These are phyloP conservation scores for Prunus mongolica DNA, from an alignment of 306 rosid species.

Conservation along the genomic window DNA sequence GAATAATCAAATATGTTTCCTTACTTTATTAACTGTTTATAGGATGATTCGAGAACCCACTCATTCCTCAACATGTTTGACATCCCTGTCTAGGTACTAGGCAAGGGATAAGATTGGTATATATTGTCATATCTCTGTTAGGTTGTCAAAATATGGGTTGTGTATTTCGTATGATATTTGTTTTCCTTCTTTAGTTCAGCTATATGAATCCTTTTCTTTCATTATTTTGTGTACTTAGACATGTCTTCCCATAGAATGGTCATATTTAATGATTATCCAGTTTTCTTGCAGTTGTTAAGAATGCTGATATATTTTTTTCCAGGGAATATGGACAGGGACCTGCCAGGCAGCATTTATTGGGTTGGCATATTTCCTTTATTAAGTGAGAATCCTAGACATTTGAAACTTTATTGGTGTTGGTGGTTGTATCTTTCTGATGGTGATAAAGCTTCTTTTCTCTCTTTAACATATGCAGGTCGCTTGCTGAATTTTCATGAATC, in stretches of 20 bases:
- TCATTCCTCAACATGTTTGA: background rate
- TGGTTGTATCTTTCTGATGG: slow-evolving; percentile 16
- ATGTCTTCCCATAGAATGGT: slow-evolving; percentile 10
- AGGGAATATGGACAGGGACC: slow-evolving; percentile 64
- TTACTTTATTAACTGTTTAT: background rate
- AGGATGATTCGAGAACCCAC: background rate
- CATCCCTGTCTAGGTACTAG: background rate
- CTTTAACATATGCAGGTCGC: slow-evolving; percentile 51
- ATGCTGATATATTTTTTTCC: slow-evolving; percentile 27
- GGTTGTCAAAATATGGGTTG: background rate
- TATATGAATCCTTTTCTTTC: background rate
- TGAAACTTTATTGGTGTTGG: slow-evolving; percentile 16
- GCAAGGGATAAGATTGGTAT: background rate
- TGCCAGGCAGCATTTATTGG: slow-evolving; percentile 61
- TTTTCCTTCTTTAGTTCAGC: slow-evolving; percentile 15
- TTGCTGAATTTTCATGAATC: slow-evolving; percentile 88
- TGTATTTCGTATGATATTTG: background rate
- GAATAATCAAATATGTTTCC: background rate
- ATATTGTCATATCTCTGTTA: background rate
- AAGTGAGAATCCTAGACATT: slow-evolving; percentile 50
- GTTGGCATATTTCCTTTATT: slow-evolving; percentile 85
- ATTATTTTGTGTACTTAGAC: background rate
- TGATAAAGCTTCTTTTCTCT: slow-evolving; percentile 6
- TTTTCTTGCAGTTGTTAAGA: slow-evolving; percentile 5
- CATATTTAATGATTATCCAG: slow-evolving; percentile 8